A percentile compares a stretch with the other conserved stretches of the same genome.
Evolutionary conservation across 1,139 yeast species (phyloP).

Genomic region (Lodderomyces metapsilosis): DNA sequence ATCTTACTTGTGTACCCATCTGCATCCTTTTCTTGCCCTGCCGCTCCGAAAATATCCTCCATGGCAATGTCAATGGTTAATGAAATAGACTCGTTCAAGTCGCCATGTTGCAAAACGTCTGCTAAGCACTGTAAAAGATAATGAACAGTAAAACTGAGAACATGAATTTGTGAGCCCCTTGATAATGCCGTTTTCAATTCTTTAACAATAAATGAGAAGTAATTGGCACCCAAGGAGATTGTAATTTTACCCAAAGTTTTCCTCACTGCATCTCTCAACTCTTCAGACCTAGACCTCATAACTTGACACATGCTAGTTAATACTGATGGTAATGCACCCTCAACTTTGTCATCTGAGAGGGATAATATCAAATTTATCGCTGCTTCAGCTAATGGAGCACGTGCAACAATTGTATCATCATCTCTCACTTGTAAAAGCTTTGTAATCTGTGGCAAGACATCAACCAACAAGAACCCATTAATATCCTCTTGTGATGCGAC

Average conservation of each 20-base stretch:
- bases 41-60: conserved; percentile 92
- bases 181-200: conserved; percentile 79
- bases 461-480: conserved; percentile 54
- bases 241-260: conserved; percentile 70
- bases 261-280: conserved; percentile 83
- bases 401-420: conserved; percentile 71
- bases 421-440: conserved; percentile 61
- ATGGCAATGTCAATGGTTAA: conserved; percentile 70
- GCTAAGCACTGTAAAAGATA: conserved; percentile 57
- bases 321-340: conserved; percentile 71
- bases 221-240: conserved; percentile 64
- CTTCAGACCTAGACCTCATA: conserved; percentile 82
- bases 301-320: conserved; percentile 86
- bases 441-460: conserved; percentile 61
- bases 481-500: conserved; percentile 43
- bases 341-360: conserved; percentile 56
- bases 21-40: conserved; percentile 93
- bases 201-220: conserved; percentile 68
- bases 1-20: conserved; percentile 85
- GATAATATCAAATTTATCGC: conserved; percentile 68
- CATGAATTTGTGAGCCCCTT: conserved; percentile 92
- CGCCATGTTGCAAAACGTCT: conserved; percentile 56
- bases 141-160: conserved; percentile 85
- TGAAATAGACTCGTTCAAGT: conserved; percentile 66
- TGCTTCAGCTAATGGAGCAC: conserved; percentile 84